These are phyloP conservation scores for Ustilago loliicola DNA, from an alignment of 1,284 basidiomycete genomes.

Conservation along the genomic window DNA sequence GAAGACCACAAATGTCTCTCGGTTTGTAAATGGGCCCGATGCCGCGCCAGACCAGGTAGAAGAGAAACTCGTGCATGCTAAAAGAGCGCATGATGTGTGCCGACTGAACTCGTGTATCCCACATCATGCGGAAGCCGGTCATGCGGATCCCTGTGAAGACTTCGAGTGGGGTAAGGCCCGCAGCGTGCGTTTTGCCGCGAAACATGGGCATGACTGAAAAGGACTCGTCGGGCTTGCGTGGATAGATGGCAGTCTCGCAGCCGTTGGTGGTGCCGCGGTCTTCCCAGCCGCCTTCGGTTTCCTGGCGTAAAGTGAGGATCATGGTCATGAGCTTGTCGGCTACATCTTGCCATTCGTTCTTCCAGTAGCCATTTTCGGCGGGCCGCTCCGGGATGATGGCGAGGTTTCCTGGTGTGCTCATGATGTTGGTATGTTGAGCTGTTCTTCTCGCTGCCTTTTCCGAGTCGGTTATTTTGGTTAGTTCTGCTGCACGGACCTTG, in stretches of 20 bases:
- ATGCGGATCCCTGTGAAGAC: constrained; percentile 55
- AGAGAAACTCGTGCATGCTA: constrained; percentile 53
- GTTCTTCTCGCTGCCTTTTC: background rate
- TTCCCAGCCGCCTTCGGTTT: constrained; percentile 47
- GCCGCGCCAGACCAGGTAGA: constrained; percentile 58
- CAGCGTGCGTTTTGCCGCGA: constrained; percentile 40
- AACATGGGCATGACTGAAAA: constrained; percentile 51
- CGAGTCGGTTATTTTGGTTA: background rate
- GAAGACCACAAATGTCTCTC: constrained; percentile 52
- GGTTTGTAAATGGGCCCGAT: constrained; percentile 59
- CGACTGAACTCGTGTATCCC: constrained; percentile 56
- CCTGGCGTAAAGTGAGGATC: constrained; percentile 38
- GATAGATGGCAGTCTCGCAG: constrained; percentile 34
- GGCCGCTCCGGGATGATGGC: constrained; percentile 51
- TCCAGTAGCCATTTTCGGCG: constrained; percentile 47
- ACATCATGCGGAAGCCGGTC: constrained; percentile 55
- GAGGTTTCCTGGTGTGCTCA: constrained; percentile 32
- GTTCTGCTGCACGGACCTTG: too few relatives aligned
- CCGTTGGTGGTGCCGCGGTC: constrained; percentile 28
- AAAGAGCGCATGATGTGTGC: constrained; percentile 54
- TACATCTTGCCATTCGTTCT: constrained; percentile 36
- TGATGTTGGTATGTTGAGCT: constrained; percentile 5
- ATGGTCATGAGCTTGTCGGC: constrained; percentile 40
- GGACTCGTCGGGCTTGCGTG: constrained; percentile 35
- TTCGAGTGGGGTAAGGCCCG: constrained; percentile 49